phyloP scores from a whole-genome alignment of 2,329 filamentous ascomycete genomes.

The Arachnomyces sp. region DNA sequence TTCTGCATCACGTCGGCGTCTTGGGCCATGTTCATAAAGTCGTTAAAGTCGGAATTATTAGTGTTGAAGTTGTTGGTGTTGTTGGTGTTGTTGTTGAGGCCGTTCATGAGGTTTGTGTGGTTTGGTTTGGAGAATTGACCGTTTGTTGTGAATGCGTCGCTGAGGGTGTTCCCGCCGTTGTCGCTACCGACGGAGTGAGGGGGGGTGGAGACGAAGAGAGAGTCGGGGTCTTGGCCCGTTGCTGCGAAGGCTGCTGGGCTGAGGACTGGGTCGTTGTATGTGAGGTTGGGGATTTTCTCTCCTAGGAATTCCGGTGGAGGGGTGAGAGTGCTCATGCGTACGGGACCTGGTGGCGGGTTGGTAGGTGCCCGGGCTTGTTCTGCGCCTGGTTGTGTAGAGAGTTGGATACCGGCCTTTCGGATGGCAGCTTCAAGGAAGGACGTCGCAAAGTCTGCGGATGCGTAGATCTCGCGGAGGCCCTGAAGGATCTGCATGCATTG shows the following conservation, averaged over 20 bases:
- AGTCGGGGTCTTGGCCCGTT: slow-evolving; percentile 17
- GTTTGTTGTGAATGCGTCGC: slow-evolving; percentile 17
- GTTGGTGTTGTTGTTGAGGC: slow-evolving; percentile 11
- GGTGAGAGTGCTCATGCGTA: slow-evolving; percentile 27
- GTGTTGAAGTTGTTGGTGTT: slow-evolving; percentile 10
- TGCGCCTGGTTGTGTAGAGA: slow-evolving; percentile 41
- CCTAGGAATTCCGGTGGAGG: slow-evolving; percentile 34
- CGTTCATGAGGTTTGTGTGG: slow-evolving; percentile 10
- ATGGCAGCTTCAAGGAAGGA: slow-evolving; percentile 90
- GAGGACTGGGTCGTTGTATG: slow-evolving; percentile 24
- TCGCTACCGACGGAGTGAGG: slow-evolving; percentile 36
- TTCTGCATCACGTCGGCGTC: slow-evolving; percentile 38
- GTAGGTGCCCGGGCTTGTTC: slow-evolving; percentile 8
- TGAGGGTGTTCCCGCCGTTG: slow-evolving; percentile 28
- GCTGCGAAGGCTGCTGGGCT: slow-evolving; percentile 12
- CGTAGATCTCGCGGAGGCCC: slow-evolving; percentile 78
- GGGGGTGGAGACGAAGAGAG: slow-evolving; percentile 31
- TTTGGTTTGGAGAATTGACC: slow-evolving; percentile 20
- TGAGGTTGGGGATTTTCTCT: slow-evolving; percentile 32
- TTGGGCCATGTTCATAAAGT: slow-evolving; percentile 37
- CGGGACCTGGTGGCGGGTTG: slow-evolving; percentile 1
- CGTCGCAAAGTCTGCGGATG: slow-evolving; percentile 91
- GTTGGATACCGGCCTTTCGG: slow-evolving; percentile 72
- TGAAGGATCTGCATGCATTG: slow-evolving; percentile 91
- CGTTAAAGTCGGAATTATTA: slow-evolving; percentile 24